These are phyloP conservation scores for Tuber borchii DNA, from an alignment of 495 filamentous ascomycete genomes.

Conservation along the genomic window DNA sequence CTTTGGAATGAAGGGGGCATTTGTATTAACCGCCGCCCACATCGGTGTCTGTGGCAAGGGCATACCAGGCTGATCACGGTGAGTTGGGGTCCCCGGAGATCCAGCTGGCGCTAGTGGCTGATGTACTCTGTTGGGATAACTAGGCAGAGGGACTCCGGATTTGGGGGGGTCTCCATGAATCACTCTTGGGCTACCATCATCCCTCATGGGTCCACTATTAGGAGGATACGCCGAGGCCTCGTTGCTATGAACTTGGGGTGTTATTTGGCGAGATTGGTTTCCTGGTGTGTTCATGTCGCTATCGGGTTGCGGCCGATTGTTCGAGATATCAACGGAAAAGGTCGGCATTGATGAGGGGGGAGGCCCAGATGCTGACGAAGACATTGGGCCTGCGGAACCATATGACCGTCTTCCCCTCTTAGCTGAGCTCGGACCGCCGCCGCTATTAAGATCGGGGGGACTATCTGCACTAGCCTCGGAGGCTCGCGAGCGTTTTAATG, in stretches of 20 bases:
- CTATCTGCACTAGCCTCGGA: conserved; percentile 33
- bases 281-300: conserved; percentile 31
- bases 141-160: conserved; percentile 32
- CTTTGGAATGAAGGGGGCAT: conserved; percentile 28
- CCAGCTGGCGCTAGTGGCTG: conserved; percentile 31
- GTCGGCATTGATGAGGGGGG: conserved; percentile 39
- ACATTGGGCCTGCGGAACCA: conserved; percentile 28
- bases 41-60: conserved; percentile 32
- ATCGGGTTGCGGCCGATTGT: conserved; percentile 31
- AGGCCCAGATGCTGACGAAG: conserved; percentile 32
- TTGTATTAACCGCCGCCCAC: conserved; percentile 38
- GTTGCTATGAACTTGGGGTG: conserved; percentile 30
- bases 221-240: conserved; percentile 19
- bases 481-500: conserved; percentile 35
- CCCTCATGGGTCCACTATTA: conserved; percentile 7
- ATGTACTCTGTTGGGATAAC: conserved; percentile 31
- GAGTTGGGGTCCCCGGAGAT: conserved; percentile 33
- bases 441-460: conserved; percentile 19
- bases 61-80: conserved; percentile 20
- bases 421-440: conserved; percentile 30
- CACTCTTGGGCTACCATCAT: conserved; percentile 21
- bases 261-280: conserved; percentile 30
- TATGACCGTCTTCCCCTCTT: conserved; percentile 40
- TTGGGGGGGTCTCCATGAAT: conserved; percentile 31
- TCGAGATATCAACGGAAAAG: conserved; percentile 37